These are phyloP conservation scores for Mycogone perniciosa DNA, from an alignment of 2,329 filamentous ascomycete genomes.

Conservation along the genomic window DNA sequence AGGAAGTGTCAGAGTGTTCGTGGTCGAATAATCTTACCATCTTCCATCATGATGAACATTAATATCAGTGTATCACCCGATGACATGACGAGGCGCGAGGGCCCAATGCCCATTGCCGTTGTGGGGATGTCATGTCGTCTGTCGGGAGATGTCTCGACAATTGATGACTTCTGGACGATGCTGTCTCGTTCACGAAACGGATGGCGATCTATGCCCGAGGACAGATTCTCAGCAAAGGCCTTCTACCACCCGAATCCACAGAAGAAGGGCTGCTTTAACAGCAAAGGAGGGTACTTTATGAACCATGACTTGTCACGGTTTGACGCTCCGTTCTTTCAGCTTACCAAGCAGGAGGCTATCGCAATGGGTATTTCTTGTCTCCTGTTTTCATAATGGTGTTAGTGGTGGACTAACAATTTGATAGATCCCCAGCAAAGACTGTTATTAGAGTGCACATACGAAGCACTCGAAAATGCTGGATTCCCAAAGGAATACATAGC, in stretches of 20 bases:
- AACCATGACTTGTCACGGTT: slow-evolving; percentile 41
- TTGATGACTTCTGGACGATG: slow-evolving; percentile 41
- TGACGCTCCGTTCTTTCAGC: slow-evolving; percentile 47
- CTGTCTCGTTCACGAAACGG: slow-evolving; percentile 34
- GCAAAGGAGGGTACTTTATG: slow-evolving; percentile 35
- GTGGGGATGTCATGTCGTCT: slow-evolving; percentile 43
- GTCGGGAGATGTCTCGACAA: slow-evolving; percentile 35
- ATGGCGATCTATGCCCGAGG: slow-evolving; percentile 36
- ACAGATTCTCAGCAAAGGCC: slow-evolving; percentile 40
- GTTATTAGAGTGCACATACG: slow-evolving; percentile 47
- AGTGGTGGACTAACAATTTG: background rate
- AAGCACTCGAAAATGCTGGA: slow-evolving; percentile 48
- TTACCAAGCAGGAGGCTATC: slow-evolving; percentile 44
- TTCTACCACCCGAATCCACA: slow-evolving; percentile 38
- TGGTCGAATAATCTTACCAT: background rate
- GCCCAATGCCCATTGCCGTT: slow-evolving; percentile 34
- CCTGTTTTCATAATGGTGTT: background rate
- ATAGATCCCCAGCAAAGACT: slow-evolving; percentile 47
- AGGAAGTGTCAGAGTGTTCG: too few species aligned
- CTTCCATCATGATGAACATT: background rate
- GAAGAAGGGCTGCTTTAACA: slow-evolving; percentile 35
- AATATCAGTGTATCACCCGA: slow-evolving; percentile 7
- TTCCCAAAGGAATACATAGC: slow-evolving; percentile 41
- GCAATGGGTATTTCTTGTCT: slow-evolving; percentile 33
- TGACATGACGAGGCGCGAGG: background rate